phyloP scores from a whole-genome alignment of 495 filamentous ascomycete species.

The Hypoxylon cercidicola region DNA sequence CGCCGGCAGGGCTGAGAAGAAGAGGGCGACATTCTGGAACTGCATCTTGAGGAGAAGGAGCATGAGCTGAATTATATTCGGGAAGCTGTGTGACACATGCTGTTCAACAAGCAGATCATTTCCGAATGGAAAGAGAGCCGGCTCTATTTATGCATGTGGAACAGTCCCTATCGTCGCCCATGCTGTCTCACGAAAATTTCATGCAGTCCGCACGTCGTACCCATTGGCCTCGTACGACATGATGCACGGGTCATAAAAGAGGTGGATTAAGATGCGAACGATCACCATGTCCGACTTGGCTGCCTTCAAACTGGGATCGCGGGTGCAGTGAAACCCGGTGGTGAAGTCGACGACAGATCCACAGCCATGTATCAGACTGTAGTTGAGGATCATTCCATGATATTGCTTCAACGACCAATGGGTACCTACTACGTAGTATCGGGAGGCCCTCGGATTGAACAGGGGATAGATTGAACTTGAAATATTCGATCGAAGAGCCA shows the following conservation, averaged over 20 bases:
- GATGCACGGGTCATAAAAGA: neutral
- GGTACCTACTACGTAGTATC: constrained; percentile 10
- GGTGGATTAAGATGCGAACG: neutral
- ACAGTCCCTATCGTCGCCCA: neutral
- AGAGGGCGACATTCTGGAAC: constrained; percentile 7
- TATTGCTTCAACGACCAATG: neutral
- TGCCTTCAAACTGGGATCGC: neutral
- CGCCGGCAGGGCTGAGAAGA: constrained; percentile 4
- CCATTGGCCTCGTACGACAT: constrained; percentile 2
- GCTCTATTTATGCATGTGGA: neutral
- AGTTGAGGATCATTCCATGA: neutral
- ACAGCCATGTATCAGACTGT: neutral
- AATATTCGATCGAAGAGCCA: neutral
- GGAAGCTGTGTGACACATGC: neutral
- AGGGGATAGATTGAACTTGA: neutral
- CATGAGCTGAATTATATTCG: neutral
- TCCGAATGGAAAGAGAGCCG: neutral
- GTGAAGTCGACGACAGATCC: neutral
- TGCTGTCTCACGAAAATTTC: neutral
- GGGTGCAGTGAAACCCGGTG: neutral
- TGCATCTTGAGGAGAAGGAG: constrained; percentile 7
- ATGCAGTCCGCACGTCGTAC: neutral
- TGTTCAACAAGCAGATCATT: neutral
- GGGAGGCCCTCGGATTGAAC: constrained; percentile 4
- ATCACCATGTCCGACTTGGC: neutral